Evolutionary conservation across 164 flowering plant genomes (phyloP).

Genomic region (Echeveria elegans): DNA sequence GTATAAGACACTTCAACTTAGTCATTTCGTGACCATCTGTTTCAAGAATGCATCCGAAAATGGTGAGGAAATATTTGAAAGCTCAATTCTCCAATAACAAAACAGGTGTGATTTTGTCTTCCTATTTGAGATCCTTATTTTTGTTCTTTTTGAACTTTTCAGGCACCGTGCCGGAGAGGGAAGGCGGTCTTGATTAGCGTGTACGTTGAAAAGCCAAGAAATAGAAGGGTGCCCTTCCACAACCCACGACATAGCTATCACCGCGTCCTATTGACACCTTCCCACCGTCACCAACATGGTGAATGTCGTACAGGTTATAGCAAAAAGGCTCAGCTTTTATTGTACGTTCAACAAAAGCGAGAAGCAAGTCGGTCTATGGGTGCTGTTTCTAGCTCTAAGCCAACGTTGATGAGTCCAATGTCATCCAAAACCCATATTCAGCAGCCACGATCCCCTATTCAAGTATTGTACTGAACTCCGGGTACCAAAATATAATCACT

Average conservation of each 20-base stretch:
- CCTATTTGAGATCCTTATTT: neutral
- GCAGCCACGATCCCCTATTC: neutral
- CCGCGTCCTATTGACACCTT: constrained; percentile 10
- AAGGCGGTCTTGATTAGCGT: constrained; percentile 34
- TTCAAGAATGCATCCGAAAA: no score
- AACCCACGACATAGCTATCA: constrained; percentile 14
- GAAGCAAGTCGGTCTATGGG: constrained; percentile 22
- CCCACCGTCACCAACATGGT: constrained; percentile 9
- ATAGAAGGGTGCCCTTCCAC: constrained; percentile 15
- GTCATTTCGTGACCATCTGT: no score
- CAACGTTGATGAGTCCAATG: constrained; percentile 5
- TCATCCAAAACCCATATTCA: constrained; percentile 14
- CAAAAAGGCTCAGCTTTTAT: constrained; percentile 51
- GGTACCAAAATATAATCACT: no score
- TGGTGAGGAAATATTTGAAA: no score
- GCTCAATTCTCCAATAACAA: no score
- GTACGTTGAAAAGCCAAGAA: constrained; percentile 30
- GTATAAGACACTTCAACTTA: no score
- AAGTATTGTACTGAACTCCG: neutral
- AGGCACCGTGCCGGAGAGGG: constrained; percentile 22
- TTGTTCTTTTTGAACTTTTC: constrained; percentile 9
- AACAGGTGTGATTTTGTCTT: no score
- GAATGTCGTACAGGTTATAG: constrained; percentile 20
- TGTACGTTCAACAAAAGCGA: constrained; percentile 33
- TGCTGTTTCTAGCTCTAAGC: constrained; percentile 13